A percentile compares a stretch with the other conserved stretches of the same genome.
Conservation (phyloP, 768 basidiomycete genomes). For the Suillus subluteus region DNA sequence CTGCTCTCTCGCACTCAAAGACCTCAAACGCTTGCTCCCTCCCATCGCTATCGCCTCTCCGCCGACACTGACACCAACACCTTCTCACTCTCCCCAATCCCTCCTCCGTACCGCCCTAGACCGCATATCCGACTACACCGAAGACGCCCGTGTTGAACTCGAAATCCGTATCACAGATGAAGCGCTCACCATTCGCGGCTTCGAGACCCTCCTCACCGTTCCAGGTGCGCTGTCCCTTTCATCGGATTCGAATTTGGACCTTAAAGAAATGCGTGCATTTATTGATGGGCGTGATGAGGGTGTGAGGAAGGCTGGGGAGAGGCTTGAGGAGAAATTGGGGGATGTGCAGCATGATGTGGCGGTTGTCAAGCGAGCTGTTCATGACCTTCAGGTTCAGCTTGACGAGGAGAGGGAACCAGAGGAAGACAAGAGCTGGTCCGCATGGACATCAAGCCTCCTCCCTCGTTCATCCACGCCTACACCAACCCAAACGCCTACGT, state of each 20-base stretch:
- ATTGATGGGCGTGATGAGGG: slow-evolving; percentile 53
- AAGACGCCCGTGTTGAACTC: slow-evolving; percentile 81
- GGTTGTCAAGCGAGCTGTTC: slow-evolving; percentile 59
- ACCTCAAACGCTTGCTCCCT: slow-evolving; percentile 44
- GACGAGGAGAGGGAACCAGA: slow-evolving; percentile 9
- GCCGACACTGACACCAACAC: background rate
- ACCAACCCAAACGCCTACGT: slow-evolving; percentile 51
- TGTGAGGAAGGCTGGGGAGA: slow-evolving; percentile 49
- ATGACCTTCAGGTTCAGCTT: slow-evolving; percentile 39
- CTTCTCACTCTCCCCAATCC: slow-evolving; percentile 10
- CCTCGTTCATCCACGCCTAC: slow-evolving; percentile 42
- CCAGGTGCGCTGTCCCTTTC: slow-evolving; percentile 45
- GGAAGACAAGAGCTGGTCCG: slow-evolving; percentile 34
- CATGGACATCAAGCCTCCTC: slow-evolving; percentile 65
- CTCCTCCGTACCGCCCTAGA: slow-evolving; percentile 56
- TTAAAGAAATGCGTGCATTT: slow-evolving; percentile 55
- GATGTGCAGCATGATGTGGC: slow-evolving; percentile 81
- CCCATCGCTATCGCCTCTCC: slow-evolving; percentile 8
- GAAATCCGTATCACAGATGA: slow-evolving; percentile 82
- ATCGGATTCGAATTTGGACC: slow-evolving; percentile 9
- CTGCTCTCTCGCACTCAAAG: slow-evolving; percentile 68
- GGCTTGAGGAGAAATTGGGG: slow-evolving; percentile 62
- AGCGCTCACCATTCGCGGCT: slow-evolving; percentile 63
- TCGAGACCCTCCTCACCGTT: slow-evolving; percentile 66
- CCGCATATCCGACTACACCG: slow-evolving; percentile 72